A percentile compares a stretch with the other conserved stretches of the same genome.
These are phyloP conservation scores for Aspergillus sergii DNA, from an alignment of 2,329 filamentous ascomycete species.

Conservation along the genomic window DNA sequence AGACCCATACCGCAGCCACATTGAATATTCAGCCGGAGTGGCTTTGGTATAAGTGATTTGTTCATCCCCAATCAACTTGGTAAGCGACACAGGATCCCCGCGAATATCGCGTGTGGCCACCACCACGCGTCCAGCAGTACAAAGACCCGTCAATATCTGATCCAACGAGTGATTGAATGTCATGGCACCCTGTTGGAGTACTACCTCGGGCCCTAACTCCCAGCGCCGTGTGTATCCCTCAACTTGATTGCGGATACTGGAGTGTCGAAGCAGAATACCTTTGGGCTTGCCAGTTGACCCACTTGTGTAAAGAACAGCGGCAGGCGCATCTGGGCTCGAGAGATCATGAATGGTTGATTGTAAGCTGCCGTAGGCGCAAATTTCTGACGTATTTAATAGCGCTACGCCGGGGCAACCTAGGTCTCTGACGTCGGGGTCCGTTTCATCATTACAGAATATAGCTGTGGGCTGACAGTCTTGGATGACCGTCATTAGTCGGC, in stretches of 20 bases:
- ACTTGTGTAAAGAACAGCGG: too few species aligned
- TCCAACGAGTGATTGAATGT: conserved; percentile 17
- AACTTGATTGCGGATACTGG: background rate
- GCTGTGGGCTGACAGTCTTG: too few species aligned
- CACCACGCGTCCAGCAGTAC: conserved; percentile 11
- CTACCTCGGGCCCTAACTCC: background rate
- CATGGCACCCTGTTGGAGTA: conserved; percentile 19
- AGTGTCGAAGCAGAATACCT: conserved; percentile 41
- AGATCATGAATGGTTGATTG: too few species aligned
- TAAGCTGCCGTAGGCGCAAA: too few species aligned
- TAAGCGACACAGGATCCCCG: conserved; percentile 14
- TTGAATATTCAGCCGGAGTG: conserved; percentile 20
- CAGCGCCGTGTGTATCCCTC: background rate
- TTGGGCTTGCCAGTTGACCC: too few species aligned
- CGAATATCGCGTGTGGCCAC: conserved; percentile 2
- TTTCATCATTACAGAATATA: too few species aligned
- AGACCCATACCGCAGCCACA: conserved; percentile 10
- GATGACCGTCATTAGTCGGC: too few species aligned
- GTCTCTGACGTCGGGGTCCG: too few species aligned
- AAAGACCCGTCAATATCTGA: conserved; percentile 15
- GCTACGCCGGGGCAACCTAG: too few species aligned
- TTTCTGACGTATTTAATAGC: too few species aligned
- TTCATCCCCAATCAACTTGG: conserved; percentile 8
- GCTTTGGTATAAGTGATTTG: conserved; percentile 12
- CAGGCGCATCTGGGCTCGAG: too few species aligned